These are phyloP conservation scores for Isabelozyma rhagii DNA, from an alignment of 805 yeast genomes.

Conservation along the genomic window DNA sequence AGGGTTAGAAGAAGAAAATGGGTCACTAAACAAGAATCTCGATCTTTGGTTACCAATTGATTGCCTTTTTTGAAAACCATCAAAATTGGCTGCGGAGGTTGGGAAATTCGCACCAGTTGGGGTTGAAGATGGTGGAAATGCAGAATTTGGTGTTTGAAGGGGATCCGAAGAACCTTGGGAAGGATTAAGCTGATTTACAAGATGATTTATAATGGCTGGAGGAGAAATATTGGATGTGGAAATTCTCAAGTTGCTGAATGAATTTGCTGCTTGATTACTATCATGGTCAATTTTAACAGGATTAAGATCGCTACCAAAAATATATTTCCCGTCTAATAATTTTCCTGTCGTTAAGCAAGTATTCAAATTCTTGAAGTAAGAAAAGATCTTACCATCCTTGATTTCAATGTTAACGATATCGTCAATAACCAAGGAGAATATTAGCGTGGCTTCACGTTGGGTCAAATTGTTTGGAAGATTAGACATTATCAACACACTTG, in stretches of 20 bases:
- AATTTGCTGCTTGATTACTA: slow-evolving; percentile 10
- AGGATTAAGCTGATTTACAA: slow-evolving; percentile 8
- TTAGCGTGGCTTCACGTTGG: slow-evolving; percentile 60
- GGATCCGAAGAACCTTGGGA: slow-evolving; percentile 4
- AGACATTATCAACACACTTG: slow-evolving; percentile 28
- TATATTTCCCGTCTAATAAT: slow-evolving; percentile 36
- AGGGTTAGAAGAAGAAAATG: slow-evolving; percentile 27
- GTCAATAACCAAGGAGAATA: slow-evolving; percentile 69
- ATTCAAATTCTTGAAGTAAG: slow-evolving; percentile 32
- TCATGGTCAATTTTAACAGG: slow-evolving; percentile 39
- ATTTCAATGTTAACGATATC: slow-evolving; percentile 50
- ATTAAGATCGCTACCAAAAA: slow-evolving; percentile 34
- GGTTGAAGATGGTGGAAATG: background rate
- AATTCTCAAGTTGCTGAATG: slow-evolving; percentile 26
- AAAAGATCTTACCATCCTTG: slow-evolving; percentile 30
- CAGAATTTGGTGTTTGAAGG: background rate
- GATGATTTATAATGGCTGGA: slow-evolving; percentile 16
- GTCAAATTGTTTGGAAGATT: slow-evolving; percentile 65
- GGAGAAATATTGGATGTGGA: slow-evolving; percentile 31
- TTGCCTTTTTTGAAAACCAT: slow-evolving; percentile 46
- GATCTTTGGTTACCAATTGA: slow-evolving; percentile 58
- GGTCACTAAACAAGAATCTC: slow-evolving; percentile 69
- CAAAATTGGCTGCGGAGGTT: slow-evolving; percentile 9
- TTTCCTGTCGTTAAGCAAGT: slow-evolving; percentile 41
- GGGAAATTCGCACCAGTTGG: background rate